Base-by-base conservation (phyloP, 2,329 filamentous ascomycete species). In the Tolypocladium nubicola region DNA sequence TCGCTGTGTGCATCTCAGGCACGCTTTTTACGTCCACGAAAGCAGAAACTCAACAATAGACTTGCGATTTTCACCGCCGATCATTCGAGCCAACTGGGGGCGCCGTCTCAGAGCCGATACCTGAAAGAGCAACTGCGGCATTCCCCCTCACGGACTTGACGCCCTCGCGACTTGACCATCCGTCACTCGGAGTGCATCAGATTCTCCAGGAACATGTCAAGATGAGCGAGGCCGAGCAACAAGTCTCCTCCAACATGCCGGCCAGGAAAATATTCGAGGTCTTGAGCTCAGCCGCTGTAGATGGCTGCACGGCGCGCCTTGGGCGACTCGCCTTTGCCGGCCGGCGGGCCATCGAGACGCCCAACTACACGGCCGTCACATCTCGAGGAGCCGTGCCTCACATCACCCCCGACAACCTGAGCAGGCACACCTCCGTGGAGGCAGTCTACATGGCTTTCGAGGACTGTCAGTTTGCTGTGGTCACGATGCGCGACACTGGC, bases 321-420 rank as follows among this genome's bases (percentile, higher is more conserved):
- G 91, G 89, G 4, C 79, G 76, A 55, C 73, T 97, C 30, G 73
- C 78, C 5, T 70, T 94, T 7, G 77, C 71, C 65, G 84, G 73
- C 47, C 80, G 88, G 59, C 82, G 79, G 60, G 72, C 79, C n/a
- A 79, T 97, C 61, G 76, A 88, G 23, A 99, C 94, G 37, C 94
- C 94, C 49, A 87, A 88, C 68, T 96, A 88, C 70, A 76, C 96
- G 58, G 86, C 84, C 54, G 78, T 88, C 62, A 88, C 89, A 3
- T 97, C 94, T 39, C 83, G 94, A 66, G 94, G 94, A 26, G 83
- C 83, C 1, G 77, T 97, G 40, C 91, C 94, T 55, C 94, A 99
- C 74, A 74, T 99, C 62, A 89, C 92, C 3, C 92, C 91, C 43
- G 94, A 99, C 75, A 88, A 88, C 60, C 77, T 94, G 62, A 70